phyloP scores from a whole-genome alignment of 139 green algal genomes.

The Coccomyxa sp. region DNA sequence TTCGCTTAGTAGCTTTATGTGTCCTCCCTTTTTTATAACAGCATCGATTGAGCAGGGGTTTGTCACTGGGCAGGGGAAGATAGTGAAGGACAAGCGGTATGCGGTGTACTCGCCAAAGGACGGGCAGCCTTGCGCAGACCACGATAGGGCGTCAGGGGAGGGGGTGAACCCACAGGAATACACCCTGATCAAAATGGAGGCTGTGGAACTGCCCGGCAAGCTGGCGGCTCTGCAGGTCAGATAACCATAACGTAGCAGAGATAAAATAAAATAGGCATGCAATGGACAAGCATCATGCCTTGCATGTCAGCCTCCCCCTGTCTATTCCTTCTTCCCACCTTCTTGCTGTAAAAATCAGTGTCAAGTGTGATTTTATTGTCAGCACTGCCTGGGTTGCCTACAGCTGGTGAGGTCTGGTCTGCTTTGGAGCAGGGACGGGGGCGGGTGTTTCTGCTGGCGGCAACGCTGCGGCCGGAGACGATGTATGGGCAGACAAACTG shows the following conservation, averaged over 20 bases:
- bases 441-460: constrained; percentile 85
- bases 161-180: constrained; percentile 92
- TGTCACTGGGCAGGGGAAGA: constrained; percentile 43
- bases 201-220: constrained; percentile 63
- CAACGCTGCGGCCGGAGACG: constrained; percentile 96
- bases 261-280: too few relatives aligned
- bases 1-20: too few relatives aligned
- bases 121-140: constrained; percentile 88
- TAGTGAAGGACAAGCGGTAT: constrained; percentile 95
- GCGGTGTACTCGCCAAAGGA: constrained; percentile 94
- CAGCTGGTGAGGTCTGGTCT: background rate
- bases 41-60: too few relatives aligned
- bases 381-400: too few relatives aligned
- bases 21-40: too few relatives aligned
- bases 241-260: background rate
- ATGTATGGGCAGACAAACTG: constrained; percentile 99
- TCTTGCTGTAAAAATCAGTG: too few relatives aligned
- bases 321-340: too few relatives aligned
- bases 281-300: background rate
- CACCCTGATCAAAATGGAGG: constrained; percentile 96
- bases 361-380: too few relatives aligned
- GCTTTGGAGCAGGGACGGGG: constrained; percentile 42
- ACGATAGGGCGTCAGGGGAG: constrained; percentile 77
- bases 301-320: too few relatives aligned
- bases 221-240: constrained; percentile 59